These are phyloP conservation scores for Leonotis leonurus DNA, from an alignment of 257 asterid genomes.

Conservation along the genomic window DNA sequence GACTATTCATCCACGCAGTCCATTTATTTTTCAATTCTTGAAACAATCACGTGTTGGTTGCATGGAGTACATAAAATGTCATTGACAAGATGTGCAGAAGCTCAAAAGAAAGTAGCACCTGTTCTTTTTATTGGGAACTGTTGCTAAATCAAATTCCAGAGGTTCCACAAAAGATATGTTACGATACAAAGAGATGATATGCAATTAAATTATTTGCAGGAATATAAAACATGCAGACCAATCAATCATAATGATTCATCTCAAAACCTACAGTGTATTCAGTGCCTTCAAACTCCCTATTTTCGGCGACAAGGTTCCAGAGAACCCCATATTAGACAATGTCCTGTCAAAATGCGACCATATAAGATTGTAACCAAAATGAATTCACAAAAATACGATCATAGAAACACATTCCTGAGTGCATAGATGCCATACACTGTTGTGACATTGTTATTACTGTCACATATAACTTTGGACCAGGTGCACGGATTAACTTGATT, in stretches of 20 bases:
- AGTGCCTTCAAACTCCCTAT: conserved; percentile 57
- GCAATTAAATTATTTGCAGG: background rate
- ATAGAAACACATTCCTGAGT: background rate
- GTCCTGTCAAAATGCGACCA: conserved; percentile 43
- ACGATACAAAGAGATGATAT: background rate
- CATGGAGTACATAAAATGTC: background rate
- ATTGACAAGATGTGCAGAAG: too few relatives aligned
- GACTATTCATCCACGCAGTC: background rate
- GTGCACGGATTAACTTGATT: conserved; percentile 89
- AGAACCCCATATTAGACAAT: conserved; percentile 80
- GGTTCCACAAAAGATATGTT: background rate
- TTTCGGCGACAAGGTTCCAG: conserved; percentile 73
- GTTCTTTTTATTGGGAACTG: too few relatives aligned
- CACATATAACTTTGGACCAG: conserved; percentile 82
- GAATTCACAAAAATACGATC: background rate
- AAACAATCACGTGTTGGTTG: background rate
- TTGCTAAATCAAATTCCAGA: background rate
- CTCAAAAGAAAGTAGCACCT: too few relatives aligned
- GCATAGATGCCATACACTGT: conserved; percentile 37
- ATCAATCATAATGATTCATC: conserved; percentile 9
- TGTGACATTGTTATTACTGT: conserved; percentile 39
- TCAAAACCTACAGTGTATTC: conserved; percentile 60
- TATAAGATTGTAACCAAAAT: background rate
- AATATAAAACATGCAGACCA: background rate
- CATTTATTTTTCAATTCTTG: background rate